phyloP scores from a whole-genome alignment of 805 yeast genomes.

The Ogataea neopini region DNA sequence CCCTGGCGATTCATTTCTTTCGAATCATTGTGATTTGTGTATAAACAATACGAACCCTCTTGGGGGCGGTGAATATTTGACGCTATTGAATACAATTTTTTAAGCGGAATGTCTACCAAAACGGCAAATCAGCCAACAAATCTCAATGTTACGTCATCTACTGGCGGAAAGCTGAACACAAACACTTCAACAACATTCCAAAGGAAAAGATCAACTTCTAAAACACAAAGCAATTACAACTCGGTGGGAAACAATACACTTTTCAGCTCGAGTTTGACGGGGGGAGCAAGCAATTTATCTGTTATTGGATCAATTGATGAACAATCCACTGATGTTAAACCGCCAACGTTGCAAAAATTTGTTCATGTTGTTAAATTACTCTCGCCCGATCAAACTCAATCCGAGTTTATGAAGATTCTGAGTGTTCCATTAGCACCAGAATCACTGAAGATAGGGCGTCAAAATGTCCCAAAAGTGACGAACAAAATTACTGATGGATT shows the following conservation, averaged over 20 bases:
- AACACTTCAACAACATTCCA: constrained; percentile 16
- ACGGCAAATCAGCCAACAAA: constrained; percentile 10
- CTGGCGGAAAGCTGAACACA: constrained; percentile 2
- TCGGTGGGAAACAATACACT: constrained; percentile 26
- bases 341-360: constrained; percentile 34
- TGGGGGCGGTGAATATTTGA: constrained; percentile 2
- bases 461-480: constrained; percentile 63
- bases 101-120: constrained; percentile 11
- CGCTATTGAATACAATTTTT: background rate
- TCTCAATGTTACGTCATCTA: constrained; percentile 3
- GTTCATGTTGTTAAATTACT: constrained; percentile 67
- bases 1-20: background rate
- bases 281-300: constrained; percentile 10
- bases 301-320: constrained; percentile 9
- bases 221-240: constrained; percentile 34
- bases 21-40: background rate
- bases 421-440: constrained; percentile 82
- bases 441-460: constrained; percentile 85
- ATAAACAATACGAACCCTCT: constrained; percentile 1
- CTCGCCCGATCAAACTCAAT: constrained; percentile 78
- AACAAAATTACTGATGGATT: constrained; percentile 80
- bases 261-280: constrained; percentile 12
- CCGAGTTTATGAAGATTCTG: constrained; percentile 64
- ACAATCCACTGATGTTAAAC: constrained; percentile 11
- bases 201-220: constrained; percentile 37